Evolutionary conservation across 768 basidiomycete genomes (phyloP).

Genomic region (Suillus subalutaceus): DNA sequence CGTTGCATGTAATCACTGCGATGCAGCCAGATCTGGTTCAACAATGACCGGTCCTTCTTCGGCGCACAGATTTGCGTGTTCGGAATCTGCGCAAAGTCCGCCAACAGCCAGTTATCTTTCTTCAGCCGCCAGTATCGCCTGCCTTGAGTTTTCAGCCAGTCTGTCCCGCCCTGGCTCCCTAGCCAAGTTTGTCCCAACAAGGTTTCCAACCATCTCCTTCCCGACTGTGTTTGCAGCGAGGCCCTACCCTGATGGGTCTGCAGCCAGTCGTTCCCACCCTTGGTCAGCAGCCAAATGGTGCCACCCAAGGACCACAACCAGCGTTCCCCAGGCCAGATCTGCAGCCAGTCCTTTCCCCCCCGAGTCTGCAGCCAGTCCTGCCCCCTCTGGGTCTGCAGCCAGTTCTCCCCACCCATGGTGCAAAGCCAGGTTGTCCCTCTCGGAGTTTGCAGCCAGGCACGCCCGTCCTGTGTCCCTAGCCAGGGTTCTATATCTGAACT

Average conservation of each 20-base stretch:
- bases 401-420: not conserved
- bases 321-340: not conserved
- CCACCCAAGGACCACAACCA: slow-evolving; percentile 3
- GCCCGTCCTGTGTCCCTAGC: not conserved
- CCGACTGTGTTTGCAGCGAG: not conserved
- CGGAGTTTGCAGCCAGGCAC: not conserved
- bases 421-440: not conserved
- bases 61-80: too few relatives aligned
- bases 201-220: not conserved
- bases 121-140: not conserved
- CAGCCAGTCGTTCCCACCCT: not conserved
- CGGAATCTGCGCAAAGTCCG: not conserved
- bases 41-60: not conserved
- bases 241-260: not conserved
- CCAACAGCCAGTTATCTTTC: not conserved
- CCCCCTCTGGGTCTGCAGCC: not conserved
- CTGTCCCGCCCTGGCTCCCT: not conserved
- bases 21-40: not conserved
- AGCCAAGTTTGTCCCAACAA: not conserved
- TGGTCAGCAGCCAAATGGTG: not conserved
- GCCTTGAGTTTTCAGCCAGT: not conserved
- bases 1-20: not conserved
- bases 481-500: not conserved
- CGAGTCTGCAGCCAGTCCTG: not conserved
- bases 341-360: not conserved